phyloP scores from a whole-genome alignment of 2,329 filamentous ascomycete genomes.

The Fusarium xylarioides region DNA sequence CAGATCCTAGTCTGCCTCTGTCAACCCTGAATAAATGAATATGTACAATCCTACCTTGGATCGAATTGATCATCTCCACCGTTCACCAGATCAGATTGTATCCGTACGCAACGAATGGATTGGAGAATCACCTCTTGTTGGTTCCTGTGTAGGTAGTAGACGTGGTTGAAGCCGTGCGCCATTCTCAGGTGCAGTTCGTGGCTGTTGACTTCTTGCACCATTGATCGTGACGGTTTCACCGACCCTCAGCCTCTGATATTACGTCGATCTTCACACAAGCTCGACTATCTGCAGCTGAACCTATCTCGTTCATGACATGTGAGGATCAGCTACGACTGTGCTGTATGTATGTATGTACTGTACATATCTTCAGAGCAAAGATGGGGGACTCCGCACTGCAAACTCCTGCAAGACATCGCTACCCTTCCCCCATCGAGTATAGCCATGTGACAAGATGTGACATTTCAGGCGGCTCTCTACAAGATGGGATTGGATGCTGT shows the following conservation, averaged over 20 bases:
- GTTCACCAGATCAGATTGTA: neutral
- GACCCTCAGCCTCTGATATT: neutral
- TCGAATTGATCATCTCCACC: neutral
- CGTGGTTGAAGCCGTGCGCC: conserved; percentile 12
- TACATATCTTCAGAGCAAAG: neutral
- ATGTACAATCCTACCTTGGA: neutral
- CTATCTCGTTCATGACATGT: neutral
- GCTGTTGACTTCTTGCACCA: conserved; percentile 10
- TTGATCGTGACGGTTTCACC: neutral
- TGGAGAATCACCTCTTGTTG: neutral
- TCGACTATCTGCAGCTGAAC: neutral
- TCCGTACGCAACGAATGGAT: neutral
- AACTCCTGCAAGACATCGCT: conserved; percentile 26
- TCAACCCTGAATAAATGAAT: conserved; percentile 1
- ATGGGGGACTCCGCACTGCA: conserved; percentile 23
- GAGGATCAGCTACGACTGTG: neutral
- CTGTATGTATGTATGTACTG: neutral
- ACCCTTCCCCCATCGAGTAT: conserved; percentile 29
- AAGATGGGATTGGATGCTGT: conserved; percentile 23
- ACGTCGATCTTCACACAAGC: neutral
- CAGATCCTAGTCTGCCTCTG: conserved; percentile 4
- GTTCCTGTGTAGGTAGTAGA: conserved; percentile 7
- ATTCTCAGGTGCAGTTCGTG: conserved; percentile 1
- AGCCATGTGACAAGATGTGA: conserved; percentile 37
- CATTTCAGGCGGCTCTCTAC: conserved; percentile 23